Conservation (phyloP, 2,329 filamentous ascomycete species). For the Talaromyces sp. region DNA sequence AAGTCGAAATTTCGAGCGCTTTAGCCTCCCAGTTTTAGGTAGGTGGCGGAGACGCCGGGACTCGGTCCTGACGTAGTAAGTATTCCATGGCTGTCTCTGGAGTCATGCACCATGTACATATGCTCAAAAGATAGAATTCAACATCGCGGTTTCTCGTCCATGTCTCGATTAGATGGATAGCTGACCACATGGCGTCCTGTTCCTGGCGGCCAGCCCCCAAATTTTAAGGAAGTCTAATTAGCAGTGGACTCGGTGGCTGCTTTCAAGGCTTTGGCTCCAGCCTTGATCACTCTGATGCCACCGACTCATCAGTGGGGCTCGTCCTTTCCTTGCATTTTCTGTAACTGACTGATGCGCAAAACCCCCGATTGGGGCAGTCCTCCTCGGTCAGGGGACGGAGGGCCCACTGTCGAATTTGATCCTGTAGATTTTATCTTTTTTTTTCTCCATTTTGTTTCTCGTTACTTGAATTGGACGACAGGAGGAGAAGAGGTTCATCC, state of each 20-base stretch:
- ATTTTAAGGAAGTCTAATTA: background rate
- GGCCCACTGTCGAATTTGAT: background rate
- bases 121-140: background rate
- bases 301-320: conserved; percentile 8
- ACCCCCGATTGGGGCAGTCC: conserved; percentile 9
- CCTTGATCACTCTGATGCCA: conserved; percentile 9
- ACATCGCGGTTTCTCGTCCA: background rate
- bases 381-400: background rate
- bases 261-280: background rate
- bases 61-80: background rate
- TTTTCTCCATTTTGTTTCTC: background rate
- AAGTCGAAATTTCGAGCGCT: conserved; percentile 2
- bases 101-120: background rate
- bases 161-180: background rate
- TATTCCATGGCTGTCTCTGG: background rate
- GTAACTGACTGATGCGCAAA: conserved; percentile 5
- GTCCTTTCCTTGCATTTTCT: conserved; percentile 4
- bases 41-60: background rate
- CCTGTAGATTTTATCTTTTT: background rate
- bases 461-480: background rate
- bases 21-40: background rate
- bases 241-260: background rate
- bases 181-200: background rate
- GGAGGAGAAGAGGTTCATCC: conserved; percentile 4
- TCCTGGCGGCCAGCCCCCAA: conserved; percentile 2